Evolutionary conservation across 345 rosid genomes (phyloP).

Genomic region (Syzygium aromaticum): DNA sequence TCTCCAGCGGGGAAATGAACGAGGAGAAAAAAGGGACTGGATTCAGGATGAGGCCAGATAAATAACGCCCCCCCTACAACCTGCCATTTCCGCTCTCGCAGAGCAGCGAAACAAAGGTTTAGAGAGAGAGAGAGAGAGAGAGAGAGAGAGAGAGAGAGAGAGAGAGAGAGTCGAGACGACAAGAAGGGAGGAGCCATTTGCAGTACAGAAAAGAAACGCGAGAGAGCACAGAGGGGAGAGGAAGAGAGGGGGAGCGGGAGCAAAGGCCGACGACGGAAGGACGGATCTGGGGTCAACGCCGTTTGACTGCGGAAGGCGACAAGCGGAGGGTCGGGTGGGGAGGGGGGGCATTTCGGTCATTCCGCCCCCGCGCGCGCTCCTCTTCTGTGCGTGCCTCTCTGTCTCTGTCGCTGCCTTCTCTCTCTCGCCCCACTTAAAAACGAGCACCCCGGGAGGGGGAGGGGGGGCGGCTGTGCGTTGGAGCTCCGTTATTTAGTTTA

Average conservation of each 20-base stretch:
- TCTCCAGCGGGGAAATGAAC: background rate
- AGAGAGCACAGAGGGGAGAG: background rate
- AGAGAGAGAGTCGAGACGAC: background rate
- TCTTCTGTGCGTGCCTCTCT: no score
- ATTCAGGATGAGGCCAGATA: background rate
- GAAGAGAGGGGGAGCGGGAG: background rate
- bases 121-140: background rate
- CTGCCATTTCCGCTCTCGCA: background rate
- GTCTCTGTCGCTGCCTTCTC: background rate
- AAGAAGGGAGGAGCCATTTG: background rate
- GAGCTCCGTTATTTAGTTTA: no score
- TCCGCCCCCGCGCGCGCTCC: background rate
- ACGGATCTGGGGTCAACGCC: conserved; percentile 16
- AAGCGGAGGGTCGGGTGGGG: background rate
- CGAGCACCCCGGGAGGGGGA: background rate
- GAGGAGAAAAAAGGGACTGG: background rate
- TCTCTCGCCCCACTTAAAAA: background rate
- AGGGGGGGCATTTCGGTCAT: background rate
- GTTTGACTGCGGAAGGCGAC: conserved; percentile 8
- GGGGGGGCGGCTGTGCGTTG: background rate
- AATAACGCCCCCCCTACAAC: background rate
- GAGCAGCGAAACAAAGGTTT: no score
- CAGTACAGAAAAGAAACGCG: background rate
- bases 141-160: background rate
- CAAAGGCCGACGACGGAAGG: conserved; percentile 1